These are phyloP conservation scores for Globisporangium spiculum DNA, from an alignment of 352 stramenopile species.

Conservation along the genomic window DNA sequence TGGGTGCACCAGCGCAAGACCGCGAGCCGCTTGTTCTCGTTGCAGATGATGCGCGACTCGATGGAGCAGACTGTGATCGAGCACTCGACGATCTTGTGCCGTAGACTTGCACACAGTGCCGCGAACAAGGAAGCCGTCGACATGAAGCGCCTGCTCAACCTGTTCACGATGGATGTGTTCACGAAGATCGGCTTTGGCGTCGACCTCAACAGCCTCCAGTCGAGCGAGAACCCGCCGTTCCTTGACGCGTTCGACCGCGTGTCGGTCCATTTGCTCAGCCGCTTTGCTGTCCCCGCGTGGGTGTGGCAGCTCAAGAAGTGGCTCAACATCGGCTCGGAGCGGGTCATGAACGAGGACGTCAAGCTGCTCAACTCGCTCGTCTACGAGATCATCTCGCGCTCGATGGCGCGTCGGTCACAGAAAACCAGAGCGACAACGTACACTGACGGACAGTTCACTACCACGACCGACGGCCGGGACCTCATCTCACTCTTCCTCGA, in stretches of 20 bases:
- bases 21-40: slow-evolving; percentile 77
- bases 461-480: slow-evolving; percentile 15
- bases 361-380: slow-evolving; percentile 13
- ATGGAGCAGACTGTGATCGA: slow-evolving; percentile 26
- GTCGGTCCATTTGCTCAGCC: slow-evolving; percentile 10
- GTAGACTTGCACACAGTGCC: neutral
- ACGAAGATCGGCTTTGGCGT: slow-evolving; percentile 56
- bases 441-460: neutral
- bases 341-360: slow-evolving; percentile 1
- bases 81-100: slow-evolving; percentile 17
- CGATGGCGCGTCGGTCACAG: neutral
- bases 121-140: neutral
- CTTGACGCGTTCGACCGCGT: slow-evolving; percentile 31
- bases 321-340: slow-evolving; percentile 21
- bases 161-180: slow-evolving; percentile 59
- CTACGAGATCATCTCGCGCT: slow-evolving; percentile 17
- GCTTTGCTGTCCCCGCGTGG: slow-evolving; percentile 18
- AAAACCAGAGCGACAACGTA: slow-evolving; percentile 9
- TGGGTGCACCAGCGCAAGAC: slow-evolving; percentile 66
- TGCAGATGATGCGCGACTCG: slow-evolving; percentile 27
- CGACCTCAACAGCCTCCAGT: slow-evolving; percentile 26
- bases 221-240: slow-evolving; percentile 22
- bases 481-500: slow-evolving; percentile 57
- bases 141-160: slow-evolving; percentile 29
- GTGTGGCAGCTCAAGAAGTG: slow-evolving; percentile 26